Evolutionary conservation across 805 yeast genomes (phyloP).

Genomic region (Limtongozyma cylindracea): DNA sequence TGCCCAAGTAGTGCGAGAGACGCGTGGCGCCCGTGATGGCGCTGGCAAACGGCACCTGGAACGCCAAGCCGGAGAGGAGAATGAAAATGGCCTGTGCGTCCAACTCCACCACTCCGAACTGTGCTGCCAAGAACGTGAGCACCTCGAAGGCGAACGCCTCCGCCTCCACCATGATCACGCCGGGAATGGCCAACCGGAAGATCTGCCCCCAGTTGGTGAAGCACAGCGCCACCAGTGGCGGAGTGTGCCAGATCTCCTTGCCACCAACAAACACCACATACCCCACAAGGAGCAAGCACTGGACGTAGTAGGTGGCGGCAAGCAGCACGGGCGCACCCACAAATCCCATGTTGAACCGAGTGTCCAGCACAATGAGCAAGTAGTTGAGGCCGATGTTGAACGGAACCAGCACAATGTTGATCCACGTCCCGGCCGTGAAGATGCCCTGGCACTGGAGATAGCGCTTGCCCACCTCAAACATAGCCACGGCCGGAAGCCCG

Average conservation of each 20-base stretch:
- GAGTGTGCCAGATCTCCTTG: slow-evolving; percentile 11
- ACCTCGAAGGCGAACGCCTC: slow-evolving; percentile 17
- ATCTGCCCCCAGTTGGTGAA: too few species aligned
- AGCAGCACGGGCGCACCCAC: slow-evolving; percentile 67
- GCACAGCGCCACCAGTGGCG: too few species aligned
- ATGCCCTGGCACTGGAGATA: slow-evolving; percentile 71
- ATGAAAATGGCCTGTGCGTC: slow-evolving; percentile 18
- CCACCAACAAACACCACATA: slow-evolving; percentile 18
- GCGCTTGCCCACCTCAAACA: slow-evolving; percentile 65
- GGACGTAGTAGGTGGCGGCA: slow-evolving; percentile 45
- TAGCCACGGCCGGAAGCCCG: slow-evolving; percentile 57
- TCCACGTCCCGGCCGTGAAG: slow-evolving; percentile 64
- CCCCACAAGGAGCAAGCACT: slow-evolving; percentile 24
- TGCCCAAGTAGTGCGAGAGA: slow-evolving; percentile 10
- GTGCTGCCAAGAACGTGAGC: slow-evolving; percentile 14
- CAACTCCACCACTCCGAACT: slow-evolving; percentile 14
- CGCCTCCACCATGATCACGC: slow-evolving; percentile 17
- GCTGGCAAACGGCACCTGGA: slow-evolving; percentile 16
- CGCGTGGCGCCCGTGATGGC: slow-evolving; percentile 15
- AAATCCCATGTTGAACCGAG: slow-evolving; percentile 48
- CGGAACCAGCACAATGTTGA: slow-evolving; percentile 43
- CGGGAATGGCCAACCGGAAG: too few species aligned
- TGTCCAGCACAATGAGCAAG: slow-evolving; percentile 45
- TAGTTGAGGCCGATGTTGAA: slow-evolving; percentile 42
- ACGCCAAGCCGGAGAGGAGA: slow-evolving; percentile 11